Evolutionary conservation across 2,329 filamentous ascomycete genomes (phyloP), one percentile per base, ranked within the genome.

Genomic region (Elsinoe necatrix): DNA sequence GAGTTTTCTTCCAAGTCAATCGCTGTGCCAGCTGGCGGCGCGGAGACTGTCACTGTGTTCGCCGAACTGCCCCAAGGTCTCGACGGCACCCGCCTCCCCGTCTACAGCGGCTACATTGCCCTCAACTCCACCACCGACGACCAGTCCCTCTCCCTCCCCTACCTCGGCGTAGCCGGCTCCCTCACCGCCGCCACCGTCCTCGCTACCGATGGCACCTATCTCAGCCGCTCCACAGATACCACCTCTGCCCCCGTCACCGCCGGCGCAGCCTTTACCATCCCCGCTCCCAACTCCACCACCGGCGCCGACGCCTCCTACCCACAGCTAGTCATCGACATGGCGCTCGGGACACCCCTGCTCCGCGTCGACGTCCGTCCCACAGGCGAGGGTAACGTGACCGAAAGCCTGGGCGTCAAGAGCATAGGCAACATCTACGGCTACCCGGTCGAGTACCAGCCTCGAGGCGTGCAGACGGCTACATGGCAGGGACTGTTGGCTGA

Each of bases 91-190:
- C 52, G 52, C 25, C 52, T 55, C 21, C 52, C 52, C 39, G 52
- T 55, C 52, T 55, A 55, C 63, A 21, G 43, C 55, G 67, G 68
- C 11, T 69, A 67, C 55, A 63, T 69, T 52, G 60, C 64, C 3
- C 57, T 62, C 39, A 62, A 62, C 14, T 37, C 34, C 51, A 56
- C 51, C 57, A 58, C 59, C n/a, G 56, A 61, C 34, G 55, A 56
- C 47, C 20, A 66, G 6, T 68, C 65, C 48, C 61, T 69, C 29
- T 66, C 65, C 18, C 59, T 69, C 7, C 67, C 68, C 4, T 70
- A 70, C 58, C 61, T 66, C 23, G 68, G 68, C 9, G 62, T 67
- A n/a, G 66, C 62, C 14, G 57, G 61, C 48, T 59, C 52, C 55
- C 56, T 64, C 57, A 58, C 61, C 54, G 57, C 58, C 57, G 41